These are phyloP conservation scores for Cryptosporidium sp. DNA, from an alignment of 169 alveolate genomes.

Conservation along the genomic window DNA sequence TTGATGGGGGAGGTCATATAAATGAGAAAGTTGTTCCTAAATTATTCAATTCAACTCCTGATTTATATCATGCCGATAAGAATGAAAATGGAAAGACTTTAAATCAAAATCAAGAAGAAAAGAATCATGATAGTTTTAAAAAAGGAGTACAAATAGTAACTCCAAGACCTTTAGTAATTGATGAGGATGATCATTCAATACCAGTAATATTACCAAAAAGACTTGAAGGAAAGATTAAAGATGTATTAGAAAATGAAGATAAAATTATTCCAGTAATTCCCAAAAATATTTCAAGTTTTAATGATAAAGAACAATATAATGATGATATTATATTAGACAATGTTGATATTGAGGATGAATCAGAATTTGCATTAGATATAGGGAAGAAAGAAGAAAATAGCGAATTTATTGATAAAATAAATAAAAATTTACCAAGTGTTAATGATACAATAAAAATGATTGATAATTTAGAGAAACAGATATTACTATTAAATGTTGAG, in stretches of 20 bases:
- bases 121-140: slow-evolving; percentile 2
- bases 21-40: not conserved
- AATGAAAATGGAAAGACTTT: not conserved
- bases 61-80: not conserved
- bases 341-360: not conserved
- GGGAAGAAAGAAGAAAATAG: slow-evolving; percentile 5
- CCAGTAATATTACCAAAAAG: slow-evolving; percentile 42
- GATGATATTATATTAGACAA: slow-evolving; percentile 10
- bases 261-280: slow-evolving; percentile 71
- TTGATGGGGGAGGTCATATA: not conserved
- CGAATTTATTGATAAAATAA: not conserved
- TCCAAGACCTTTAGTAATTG: slow-evolving; percentile 35
- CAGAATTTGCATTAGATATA: not conserved
- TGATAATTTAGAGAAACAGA: slow-evolving; percentile 65
- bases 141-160: slow-evolving; percentile 32
- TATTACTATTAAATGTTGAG: slow-evolving; percentile 60
- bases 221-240: slow-evolving; percentile 31
- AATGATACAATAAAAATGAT: slow-evolving; percentile 23
- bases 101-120: not conserved
- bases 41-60: slow-evolving; percentile 27
- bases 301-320: not conserved
- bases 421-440: not conserved
- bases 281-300: not conserved
- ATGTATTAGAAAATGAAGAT: slow-evolving; percentile 34
- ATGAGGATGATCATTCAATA: slow-evolving; percentile 26